phyloP scores from a whole-genome alignment of 495 filamentous ascomycete species.

The Astrocystis sublimbata region DNA sequence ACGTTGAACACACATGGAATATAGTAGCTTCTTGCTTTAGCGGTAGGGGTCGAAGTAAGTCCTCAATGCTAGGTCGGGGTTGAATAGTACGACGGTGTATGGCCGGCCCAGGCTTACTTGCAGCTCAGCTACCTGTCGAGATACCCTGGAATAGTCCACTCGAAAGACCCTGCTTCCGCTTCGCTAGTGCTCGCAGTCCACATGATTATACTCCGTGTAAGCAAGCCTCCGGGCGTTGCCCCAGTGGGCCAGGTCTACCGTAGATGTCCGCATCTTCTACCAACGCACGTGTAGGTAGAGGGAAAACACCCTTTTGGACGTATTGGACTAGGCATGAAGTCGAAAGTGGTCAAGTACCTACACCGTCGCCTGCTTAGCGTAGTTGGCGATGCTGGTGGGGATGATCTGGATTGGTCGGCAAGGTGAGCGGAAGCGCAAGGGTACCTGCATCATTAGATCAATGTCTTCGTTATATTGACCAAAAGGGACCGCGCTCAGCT shows the following conservation, averaged over 20 bases:
- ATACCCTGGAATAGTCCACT: background rate
- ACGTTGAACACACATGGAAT: conserved; percentile 3
- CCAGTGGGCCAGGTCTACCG: background rate
- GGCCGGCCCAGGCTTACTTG: conserved; percentile 9
- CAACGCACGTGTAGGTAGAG: conserved; percentile 3
- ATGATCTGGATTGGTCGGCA: background rate
- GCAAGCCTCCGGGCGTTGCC: background rate
- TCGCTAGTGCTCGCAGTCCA: conserved; percentile 10
- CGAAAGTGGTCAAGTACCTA: background rate
- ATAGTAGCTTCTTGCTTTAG: background rate
- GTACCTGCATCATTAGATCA: conserved; percentile 4
- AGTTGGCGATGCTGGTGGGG: background rate
- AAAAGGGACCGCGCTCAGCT: background rate
- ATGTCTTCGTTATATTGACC: background rate
- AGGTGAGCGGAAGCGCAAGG: conserved; percentile 1
- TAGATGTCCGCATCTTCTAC: background rate
- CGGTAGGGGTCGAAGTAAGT: background rate
- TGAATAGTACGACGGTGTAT: conserved; percentile 9
- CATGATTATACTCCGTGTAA: too few species aligned
- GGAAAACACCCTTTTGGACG: background rate
- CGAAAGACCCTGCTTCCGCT: background rate
- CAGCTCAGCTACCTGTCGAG: conserved; percentile 14
- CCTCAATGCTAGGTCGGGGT: background rate
- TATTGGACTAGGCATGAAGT: background rate
- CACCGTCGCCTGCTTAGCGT: background rate